These are phyloP conservation scores for Nepenthes gracilis DNA, from an alignment of 148 eudicot genomes.

Conservation along the genomic window DNA sequence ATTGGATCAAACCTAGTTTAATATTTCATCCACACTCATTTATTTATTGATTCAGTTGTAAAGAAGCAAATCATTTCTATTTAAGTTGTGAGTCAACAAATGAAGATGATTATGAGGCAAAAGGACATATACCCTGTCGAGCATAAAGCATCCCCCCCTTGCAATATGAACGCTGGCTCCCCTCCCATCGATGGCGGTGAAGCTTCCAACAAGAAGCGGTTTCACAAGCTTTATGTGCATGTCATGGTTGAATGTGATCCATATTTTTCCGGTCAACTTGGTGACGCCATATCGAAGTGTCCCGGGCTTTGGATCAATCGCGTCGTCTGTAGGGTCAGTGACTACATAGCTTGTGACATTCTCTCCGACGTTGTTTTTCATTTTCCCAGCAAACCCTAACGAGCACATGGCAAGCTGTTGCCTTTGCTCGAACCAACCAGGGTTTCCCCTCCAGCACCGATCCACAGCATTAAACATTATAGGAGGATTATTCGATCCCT, in stretches of 20 bases:
- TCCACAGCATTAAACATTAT: conserved; percentile 28
- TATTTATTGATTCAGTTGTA: not conserved
- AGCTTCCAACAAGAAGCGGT: conserved; percentile 33
- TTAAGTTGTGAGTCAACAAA: not conserved
- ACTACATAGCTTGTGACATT: conserved; percentile 22
- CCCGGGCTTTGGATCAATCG: conserved; percentile 25
- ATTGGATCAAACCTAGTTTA: not conserved
- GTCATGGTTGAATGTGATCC: conserved; percentile 38
- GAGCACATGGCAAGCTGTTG: conserved; percentile 34
- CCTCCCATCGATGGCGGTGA: conserved; percentile 35
- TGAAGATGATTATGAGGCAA: not conserved
- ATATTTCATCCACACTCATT: no score
- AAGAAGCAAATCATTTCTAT: not conserved
- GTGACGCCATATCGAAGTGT: conserved; percentile 35
- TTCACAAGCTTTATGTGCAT: conserved; percentile 34
- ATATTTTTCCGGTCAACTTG: conserved; percentile 21
- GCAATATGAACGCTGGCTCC: conserved; percentile 33
- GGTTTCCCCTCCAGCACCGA: conserved; percentile 36
- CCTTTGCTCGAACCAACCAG: conserved; percentile 26
- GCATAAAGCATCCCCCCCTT: conserved; percentile 38
- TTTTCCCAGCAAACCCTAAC: conserved; percentile 29
- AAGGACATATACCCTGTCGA: conserved; percentile 30
- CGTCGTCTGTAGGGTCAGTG: conserved; percentile 26
- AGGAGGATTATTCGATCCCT: not conserved
- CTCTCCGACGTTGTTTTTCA: conserved; percentile 24